Conservation (phyloP, 345 rosid genomes). For the Ceriops zippeliana region DNA sequence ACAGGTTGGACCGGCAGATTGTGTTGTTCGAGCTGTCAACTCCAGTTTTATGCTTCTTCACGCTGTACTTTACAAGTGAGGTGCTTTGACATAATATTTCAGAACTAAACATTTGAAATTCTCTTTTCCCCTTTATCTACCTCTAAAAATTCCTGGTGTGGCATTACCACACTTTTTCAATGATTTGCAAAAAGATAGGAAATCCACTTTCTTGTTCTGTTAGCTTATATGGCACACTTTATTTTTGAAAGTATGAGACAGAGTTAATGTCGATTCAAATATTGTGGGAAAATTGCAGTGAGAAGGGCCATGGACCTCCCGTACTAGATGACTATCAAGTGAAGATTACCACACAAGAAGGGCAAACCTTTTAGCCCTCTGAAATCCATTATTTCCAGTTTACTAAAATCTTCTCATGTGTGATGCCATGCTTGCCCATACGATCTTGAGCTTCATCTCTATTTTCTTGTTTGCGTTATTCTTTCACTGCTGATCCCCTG, state of each 20-base stretch:
- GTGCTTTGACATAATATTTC: conserved; percentile 33
- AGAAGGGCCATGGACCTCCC: conserved; percentile 83
- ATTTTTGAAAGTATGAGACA: neutral
- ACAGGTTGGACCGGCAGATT: too few relatives aligned
- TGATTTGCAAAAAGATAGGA: conserved; percentile 56
- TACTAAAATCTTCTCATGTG: conserved; percentile 11
- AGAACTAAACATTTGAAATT: neutral
- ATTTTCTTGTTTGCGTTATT: too few relatives aligned
- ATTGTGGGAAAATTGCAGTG: conserved; percentile 39
- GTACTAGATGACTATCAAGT: conserved; percentile 73
- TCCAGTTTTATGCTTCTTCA: conserved; percentile 79
- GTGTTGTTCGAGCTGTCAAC: conserved; percentile 53
- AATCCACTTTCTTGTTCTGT: conserved; percentile 20
- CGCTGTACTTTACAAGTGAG: conserved; percentile 74
- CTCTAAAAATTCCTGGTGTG: conserved; percentile 20
- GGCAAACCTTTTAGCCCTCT: conserved; percentile 42
- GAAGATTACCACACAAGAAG: conserved; percentile 75
- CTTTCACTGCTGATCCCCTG: too few relatives aligned
- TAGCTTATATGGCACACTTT: neutral
- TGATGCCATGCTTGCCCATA: too few relatives aligned
- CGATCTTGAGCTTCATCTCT: too few relatives aligned
- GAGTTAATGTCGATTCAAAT: neutral
- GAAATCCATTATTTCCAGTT: conserved; percentile 4
- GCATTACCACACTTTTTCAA: conserved; percentile 81
- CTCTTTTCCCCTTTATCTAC: too few relatives aligned